Base-by-base conservation (phyloP, 2,329 filamentous ascomycete species). In the Cladophialophora carrionii region DNA sequence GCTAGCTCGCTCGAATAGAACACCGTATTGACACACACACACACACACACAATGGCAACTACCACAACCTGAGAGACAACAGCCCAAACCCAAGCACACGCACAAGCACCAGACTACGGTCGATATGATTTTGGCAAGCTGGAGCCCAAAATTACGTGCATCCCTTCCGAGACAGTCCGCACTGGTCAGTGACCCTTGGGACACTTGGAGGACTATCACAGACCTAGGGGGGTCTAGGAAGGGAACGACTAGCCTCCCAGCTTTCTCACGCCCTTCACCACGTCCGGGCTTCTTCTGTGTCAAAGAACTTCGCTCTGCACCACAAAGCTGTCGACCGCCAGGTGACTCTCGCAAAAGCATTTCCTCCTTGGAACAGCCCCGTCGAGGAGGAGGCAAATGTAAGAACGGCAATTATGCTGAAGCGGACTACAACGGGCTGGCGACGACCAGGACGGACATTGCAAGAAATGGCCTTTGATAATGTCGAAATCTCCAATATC, bases 231-330 rank as follows among this genome's bases (percentile, higher is more conserved):
- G 2, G n/a, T n/a, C n/a, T n/a, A n/a, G n/a, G n/a, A n/a, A 86
- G 84, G 69, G 77, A 84, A 64, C 76, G 76, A 52, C 73, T 87
- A 0, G 82, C 83, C 0, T 76, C 78, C 32, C 82, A 86, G 70
- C 78, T 87, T 1, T 79, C 82, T 51, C 79, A 85, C 34, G 83
- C 83, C 1, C 80, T 82, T 7, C 77, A 81, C 56, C 76, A 79
- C 34, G 77, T 80, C 49, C n/a, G n/a, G 83, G 85, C 0, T 85
- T 88, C 77, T 88, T 88, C 77, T 87, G 87, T 68, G 81, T 88
- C 31, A 83, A 80, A n/a, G 67, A 86, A 87, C 74, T 86, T 83
- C 66, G 85, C 84, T 17, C 76, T 88, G 1, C 77, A 76, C 0
- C 82, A 86, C 71, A 82, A 85, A 41, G 75, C 85, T 72, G 79